Conservation (phyloP, 371 early-diverging fungal species). For the Mortierella sp. region DNA sequence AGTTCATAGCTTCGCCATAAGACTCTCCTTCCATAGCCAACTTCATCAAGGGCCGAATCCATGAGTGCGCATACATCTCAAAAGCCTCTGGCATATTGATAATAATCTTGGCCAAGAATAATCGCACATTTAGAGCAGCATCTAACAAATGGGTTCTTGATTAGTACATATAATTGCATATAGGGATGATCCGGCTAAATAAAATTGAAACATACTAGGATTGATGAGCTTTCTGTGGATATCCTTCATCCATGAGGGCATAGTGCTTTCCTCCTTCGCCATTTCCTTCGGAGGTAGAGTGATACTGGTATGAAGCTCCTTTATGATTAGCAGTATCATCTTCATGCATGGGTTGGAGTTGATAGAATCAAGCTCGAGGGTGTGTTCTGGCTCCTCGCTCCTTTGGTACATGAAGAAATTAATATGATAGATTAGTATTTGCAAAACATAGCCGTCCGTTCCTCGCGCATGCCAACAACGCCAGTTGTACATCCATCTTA, state of each 20-base stretch:
- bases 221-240: constrained; percentile 57
- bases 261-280: constrained; percentile 46
- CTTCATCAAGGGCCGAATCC: constrained; percentile 71
- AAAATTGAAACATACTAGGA: constrained; percentile 30
- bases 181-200: neutral
- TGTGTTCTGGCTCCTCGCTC: constrained; percentile 13
- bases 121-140: constrained; percentile 61
- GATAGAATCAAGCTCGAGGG: constrained; percentile 67
- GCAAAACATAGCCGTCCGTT: neutral
- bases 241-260: constrained; percentile 80
- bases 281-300: constrained; percentile 54
- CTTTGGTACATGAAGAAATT: neutral
- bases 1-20: constrained; percentile 78
- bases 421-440: neutral
- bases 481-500: constrained; percentile 3
- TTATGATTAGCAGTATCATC: constrained; percentile 62
- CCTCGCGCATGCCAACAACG: neutral
- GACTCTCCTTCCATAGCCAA: constrained; percentile 63
- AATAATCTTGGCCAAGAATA: constrained; percentile 74
- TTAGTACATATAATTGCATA: neutral
- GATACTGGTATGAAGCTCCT: constrained; percentile 61
- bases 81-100: constrained; percentile 72
- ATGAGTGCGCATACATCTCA: constrained; percentile 66
- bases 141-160: constrained; percentile 36
- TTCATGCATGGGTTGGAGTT: constrained; percentile 75